Percentiles rank a stretch among this genome's conserved stretches.
These are phyloP conservation scores for Malassezia obtusa DNA, from an alignment of 1,284 basidiomycete species.

Conservation along the genomic window DNA sequence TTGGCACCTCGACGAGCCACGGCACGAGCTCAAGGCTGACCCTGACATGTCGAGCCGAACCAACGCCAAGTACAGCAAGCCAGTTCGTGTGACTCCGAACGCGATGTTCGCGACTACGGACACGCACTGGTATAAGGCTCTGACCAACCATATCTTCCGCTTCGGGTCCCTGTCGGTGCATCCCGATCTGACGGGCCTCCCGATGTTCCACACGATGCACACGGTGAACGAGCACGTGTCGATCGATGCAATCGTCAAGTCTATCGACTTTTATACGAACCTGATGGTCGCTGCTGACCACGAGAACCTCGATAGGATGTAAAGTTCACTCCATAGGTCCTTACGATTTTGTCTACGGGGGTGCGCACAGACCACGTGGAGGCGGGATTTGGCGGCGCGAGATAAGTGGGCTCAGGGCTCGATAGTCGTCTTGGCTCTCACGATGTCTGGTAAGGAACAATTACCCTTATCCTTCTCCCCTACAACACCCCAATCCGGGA, in stretches of 20 bases:
- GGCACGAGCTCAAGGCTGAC: constrained; percentile 54
- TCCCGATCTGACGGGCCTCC: constrained; percentile 47
- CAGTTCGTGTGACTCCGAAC: constrained; percentile 53
- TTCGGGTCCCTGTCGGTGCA: constrained; percentile 48
- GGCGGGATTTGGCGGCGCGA: background rate
- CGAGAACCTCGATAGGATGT: constrained; percentile 13
- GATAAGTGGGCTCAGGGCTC: too few species aligned
- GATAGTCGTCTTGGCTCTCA: too few species aligned
- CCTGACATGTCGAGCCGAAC: too few species aligned
- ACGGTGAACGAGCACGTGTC: constrained; percentile 58
- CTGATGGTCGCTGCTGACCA: constrained; percentile 51
- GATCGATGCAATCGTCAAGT: constrained; percentile 49
- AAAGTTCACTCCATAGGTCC: background rate
- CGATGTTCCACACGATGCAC: constrained; percentile 54
- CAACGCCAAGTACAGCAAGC: constrained; percentile 49
- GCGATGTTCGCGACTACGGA: constrained; percentile 56
- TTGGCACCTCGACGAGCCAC: constrained; percentile 54
- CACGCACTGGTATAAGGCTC: constrained; percentile 53
- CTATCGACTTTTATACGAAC: constrained; percentile 52
- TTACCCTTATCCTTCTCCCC: too few species aligned
- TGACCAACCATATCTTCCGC: constrained; percentile 55
- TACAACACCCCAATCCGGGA: too few species aligned
- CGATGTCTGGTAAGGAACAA: too few species aligned
- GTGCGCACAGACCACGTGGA: background rate
- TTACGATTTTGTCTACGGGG: constrained; percentile 3